phyloP scores from a whole-genome alignment of 768 basidiomycete genomes.

The Chalciporus sphaerocephalus region DNA sequence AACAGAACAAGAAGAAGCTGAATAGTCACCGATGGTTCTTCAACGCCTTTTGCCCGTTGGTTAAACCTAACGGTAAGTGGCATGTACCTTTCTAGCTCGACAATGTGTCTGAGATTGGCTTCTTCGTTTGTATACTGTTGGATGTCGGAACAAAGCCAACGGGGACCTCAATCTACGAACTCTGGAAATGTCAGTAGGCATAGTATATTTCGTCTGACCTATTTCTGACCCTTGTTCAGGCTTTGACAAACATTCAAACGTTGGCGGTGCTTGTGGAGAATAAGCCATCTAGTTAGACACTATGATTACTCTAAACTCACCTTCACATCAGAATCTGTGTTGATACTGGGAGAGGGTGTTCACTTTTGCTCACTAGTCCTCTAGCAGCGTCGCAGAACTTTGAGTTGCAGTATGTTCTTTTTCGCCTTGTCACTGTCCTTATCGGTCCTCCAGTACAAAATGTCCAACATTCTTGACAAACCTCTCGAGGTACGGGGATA shows the following conservation, averaged over 20 bases:
- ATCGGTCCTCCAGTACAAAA: slow-evolving; percentile 63
- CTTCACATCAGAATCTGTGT: slow-evolving; percentile 61
- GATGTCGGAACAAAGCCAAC: slow-evolving; percentile 97
- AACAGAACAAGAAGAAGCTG: slow-evolving; percentile 96
- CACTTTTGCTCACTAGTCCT: slow-evolving; percentile 66
- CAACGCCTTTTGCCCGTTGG: slow-evolving; percentile 87
- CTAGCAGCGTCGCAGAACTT: slow-evolving; percentile 95
- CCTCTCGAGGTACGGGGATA: slow-evolving; percentile 71
- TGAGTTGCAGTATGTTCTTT: slow-evolving; percentile 44
- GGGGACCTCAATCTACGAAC: slow-evolving; percentile 89
- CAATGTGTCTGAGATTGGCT: background rate
- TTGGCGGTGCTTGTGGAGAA: slow-evolving; percentile 97
- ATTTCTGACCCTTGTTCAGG: slow-evolving; percentile 26
- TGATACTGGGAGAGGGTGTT: slow-evolving; percentile 70
- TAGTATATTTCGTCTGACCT: background rate
- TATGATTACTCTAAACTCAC: background rate
- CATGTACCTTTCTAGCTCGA: background rate
- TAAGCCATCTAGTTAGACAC: slow-evolving; percentile 30
- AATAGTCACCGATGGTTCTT: slow-evolving; percentile 98
- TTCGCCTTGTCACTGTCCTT: background rate
- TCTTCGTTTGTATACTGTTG: slow-evolving; percentile 77
- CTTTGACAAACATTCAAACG: slow-evolving; percentile 78
- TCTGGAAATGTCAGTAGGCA: slow-evolving; percentile 77
- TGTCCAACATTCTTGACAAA: slow-evolving; percentile 95
- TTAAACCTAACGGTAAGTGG: slow-evolving; percentile 70